Evolutionary conservation across 1,284 basidiomycete genomes (phyloP).

Genomic region (Neotropicomus parvogracilis): DNA sequence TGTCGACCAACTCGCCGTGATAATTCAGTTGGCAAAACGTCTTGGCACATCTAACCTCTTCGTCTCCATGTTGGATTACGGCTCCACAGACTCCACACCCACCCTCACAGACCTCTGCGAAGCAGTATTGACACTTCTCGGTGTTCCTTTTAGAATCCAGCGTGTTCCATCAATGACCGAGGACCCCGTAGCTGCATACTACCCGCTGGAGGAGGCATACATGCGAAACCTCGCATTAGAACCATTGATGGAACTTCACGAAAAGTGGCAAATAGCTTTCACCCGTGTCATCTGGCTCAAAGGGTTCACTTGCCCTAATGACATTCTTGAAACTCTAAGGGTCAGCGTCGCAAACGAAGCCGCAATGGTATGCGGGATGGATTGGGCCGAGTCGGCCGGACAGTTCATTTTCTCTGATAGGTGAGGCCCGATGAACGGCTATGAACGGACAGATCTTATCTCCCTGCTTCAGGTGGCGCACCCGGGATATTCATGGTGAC

Average conservation of each 20-base stretch:
- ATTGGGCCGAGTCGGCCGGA: slow-evolving; percentile 95
- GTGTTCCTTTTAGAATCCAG: slow-evolving; percentile 86
- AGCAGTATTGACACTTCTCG: slow-evolving; percentile 84
- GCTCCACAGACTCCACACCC: slow-evolving; percentile 87
- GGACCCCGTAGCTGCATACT: slow-evolving; percentile 83
- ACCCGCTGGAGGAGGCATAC: slow-evolving; percentile 89
- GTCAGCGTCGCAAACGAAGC: slow-evolving; percentile 86
- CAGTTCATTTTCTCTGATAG: slow-evolving; percentile 96
- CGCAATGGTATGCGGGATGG: slow-evolving; percentile 97
- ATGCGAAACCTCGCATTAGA: slow-evolving; percentile 89
- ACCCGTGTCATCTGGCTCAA: slow-evolving; percentile 92
- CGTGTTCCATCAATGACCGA: slow-evolving; percentile 85
- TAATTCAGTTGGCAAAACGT: slow-evolving; percentile 87
- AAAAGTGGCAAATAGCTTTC: slow-evolving; percentile 77
- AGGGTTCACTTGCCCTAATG: slow-evolving; percentile 95
- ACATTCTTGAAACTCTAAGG: slow-evolving; percentile 90
- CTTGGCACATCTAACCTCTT: slow-evolving; percentile 86
- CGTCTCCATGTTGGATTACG: slow-evolving; percentile 94
- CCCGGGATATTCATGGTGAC: slow-evolving; percentile 92
- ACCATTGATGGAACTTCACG: slow-evolving; percentile 79
- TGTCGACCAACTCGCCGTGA: slow-evolving; percentile 92
- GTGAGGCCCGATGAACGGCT: slow-evolving; percentile 38
- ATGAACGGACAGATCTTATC: neutral
- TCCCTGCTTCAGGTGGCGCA: slow-evolving; percentile 69
- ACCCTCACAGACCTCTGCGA: slow-evolving; percentile 91